Evolutionary conservation across 495 filamentous ascomycete species (phyloP).

Genomic region (Bryoglossum gracile): DNA sequence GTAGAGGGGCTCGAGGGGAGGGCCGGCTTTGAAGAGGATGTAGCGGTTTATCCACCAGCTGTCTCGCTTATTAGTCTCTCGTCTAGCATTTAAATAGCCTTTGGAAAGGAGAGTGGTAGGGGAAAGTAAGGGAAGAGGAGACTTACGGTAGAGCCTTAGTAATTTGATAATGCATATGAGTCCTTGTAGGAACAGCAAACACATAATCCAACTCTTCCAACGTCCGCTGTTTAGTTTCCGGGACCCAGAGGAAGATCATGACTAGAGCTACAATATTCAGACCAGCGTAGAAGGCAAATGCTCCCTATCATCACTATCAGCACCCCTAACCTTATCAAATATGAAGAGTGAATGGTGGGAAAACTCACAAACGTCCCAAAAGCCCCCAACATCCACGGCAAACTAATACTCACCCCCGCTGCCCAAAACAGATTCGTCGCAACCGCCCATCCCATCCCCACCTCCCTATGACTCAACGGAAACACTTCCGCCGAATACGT

Average conservation of each 20-base stretch:
- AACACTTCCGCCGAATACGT: conserved; percentile 75
- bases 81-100: no score
- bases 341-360: not conserved
- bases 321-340: not conserved
- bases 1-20: conserved; percentile 56
- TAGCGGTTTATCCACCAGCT: conserved; percentile 61
- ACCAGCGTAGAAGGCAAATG: conserved; percentile 54
- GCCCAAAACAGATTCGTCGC: conserved; percentile 64
- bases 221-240: conserved; percentile 61
- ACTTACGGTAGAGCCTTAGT: conserved; percentile 50
- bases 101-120: not conserved
- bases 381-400: conserved; percentile 53
- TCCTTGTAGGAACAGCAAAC: conserved; percentile 61
- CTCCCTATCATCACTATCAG: conserved; percentile 31
- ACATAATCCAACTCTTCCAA: conserved; percentile 81
- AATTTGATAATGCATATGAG: conserved; percentile 58
- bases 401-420: conserved; percentile 54
- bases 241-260: conserved; percentile 62
- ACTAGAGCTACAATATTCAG: conserved; percentile 56
- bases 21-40: conserved; percentile 48
- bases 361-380: conserved; percentile 28
- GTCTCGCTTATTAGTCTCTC: no score
- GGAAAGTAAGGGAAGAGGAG: not conserved
- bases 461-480: conserved; percentile 64
- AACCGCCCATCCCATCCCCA: conserved; percentile 69